These are phyloP conservation scores for Gastrodia elata DNA, from an alignment of 106 monocot species.

Conservation along the genomic window DNA sequence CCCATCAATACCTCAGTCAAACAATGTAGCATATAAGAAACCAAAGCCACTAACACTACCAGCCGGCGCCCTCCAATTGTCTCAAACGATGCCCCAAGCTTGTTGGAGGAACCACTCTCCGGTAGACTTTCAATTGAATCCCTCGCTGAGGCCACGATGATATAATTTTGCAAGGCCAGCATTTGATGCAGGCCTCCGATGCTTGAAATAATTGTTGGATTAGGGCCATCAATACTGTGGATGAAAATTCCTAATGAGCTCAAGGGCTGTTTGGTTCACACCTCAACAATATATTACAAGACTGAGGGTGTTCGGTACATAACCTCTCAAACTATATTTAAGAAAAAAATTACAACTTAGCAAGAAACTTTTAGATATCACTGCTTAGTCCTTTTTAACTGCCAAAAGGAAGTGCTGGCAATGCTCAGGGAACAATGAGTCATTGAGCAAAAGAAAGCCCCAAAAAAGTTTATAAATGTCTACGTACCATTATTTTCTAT, in stretches of 20 bases:
- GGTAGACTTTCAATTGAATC: conserved; percentile 85
- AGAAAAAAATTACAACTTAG: no score
- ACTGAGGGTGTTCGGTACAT: no score
- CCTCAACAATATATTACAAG: no score
- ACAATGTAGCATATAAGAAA: not conserved
- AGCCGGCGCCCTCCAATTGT: conserved; percentile 72
- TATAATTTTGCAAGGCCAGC: conserved; percentile 51
- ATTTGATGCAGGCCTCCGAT: conserved; percentile 71
- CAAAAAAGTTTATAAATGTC: no score
- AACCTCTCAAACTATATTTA: no score
- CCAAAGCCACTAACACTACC: conserved; percentile 18
- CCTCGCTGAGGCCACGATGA: conserved; percentile 66
- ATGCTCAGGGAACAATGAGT: no score
- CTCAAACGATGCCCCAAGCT: conserved; percentile 86
- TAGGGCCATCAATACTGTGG: conserved; percentile 63
- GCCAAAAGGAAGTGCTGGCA: no score
- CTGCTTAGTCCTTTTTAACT: no score
- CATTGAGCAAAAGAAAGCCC: no score
- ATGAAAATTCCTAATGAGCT: not conserved
- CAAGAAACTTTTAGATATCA: no score
- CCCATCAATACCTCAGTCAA: not conserved
- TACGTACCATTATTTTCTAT: no score
- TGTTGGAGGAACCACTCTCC: conserved; percentile 48
- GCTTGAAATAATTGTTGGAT: conserved; percentile 47
- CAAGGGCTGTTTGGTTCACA: no score